These are phyloP conservation scores for Apiospora malaysiana DNA, from an alignment of 2,329 filamentous ascomycete species.

Conservation along the genomic window DNA sequence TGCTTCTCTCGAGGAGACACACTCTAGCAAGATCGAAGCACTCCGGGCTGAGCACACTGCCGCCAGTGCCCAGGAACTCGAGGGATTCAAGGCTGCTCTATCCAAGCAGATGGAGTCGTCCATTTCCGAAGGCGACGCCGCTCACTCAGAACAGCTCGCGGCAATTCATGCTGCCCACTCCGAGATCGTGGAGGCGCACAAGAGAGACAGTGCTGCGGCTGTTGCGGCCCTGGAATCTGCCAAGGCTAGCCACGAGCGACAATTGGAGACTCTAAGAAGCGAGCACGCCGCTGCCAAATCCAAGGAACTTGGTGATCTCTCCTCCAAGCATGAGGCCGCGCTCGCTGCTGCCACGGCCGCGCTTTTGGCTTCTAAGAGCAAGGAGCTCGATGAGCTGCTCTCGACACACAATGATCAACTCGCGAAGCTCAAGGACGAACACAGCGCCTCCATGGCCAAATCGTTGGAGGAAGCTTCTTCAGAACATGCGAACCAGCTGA, in stretches of 20 bases:
- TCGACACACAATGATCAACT: constrained; percentile 38
- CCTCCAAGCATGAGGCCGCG: constrained; percentile 22
- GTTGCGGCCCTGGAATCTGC: constrained; percentile 26
- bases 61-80: constrained; percentile 38
- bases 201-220: constrained; percentile 32
- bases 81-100: constrained; percentile 39
- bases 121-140: constrained; percentile 30
- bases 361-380: constrained; percentile 22
- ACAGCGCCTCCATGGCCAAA: constrained; percentile 29
- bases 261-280: constrained; percentile 23
- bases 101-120: constrained; percentile 41
- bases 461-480: constrained; percentile 26
- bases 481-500: constrained; percentile 28
- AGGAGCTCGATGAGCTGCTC: constrained; percentile 38
- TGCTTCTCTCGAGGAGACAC: constrained; percentile 34
- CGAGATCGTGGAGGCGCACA: constrained; percentile 40
- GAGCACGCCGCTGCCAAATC: constrained; percentile 23
- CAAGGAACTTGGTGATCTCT: constrained; percentile 27
- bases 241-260: constrained; percentile 20
- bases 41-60: constrained; percentile 37
- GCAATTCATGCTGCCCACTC: constrained; percentile 33
- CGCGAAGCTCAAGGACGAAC: constrained; percentile 31
- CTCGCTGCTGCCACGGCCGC: constrained; percentile 28
- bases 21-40: constrained; percentile 37
- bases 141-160: constrained; percentile 29